Base-by-base conservation (phyloP, 2,329 filamentous ascomycete species). In the Paraphoma sp. region DNA sequence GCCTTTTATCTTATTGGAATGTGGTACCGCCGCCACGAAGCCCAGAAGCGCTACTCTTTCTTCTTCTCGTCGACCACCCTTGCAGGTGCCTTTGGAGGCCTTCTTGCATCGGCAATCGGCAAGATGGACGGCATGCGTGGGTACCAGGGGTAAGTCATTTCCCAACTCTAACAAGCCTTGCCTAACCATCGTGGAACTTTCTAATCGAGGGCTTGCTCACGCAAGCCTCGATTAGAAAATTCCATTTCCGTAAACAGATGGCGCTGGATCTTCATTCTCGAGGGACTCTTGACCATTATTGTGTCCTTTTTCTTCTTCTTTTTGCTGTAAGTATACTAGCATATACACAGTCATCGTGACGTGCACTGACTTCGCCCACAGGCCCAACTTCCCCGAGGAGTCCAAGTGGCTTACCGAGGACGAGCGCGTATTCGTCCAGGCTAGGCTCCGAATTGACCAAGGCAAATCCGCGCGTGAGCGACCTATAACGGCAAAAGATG, bases 1-100 rank as follows among this genome's bases (percentile, higher is more conserved):
- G 64, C 72, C 5, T 84, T 90, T 71, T 90, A 93, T 70, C 79
- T 93, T 7, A 87, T 93, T 59, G 87, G 91, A 55, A 94, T 94
- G 88, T 96, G 91, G 93, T 99, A 98, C 69, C 88, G 89, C 57
- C 87, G 94, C 57, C 82, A 83, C 44, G 95, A 98, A 78, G 92
- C 93, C 2, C 94, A 98, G 78, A 92, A 92, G 70, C 88, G 95
- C 30, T 97, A 93, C 79, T 91, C 89, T 14, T 93, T 98, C 81
- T 98, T 98, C 83, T 98, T 98, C 82, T 88, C 86, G 69, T 91
- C 85, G 29, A 93, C 91, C 0, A 90, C 89, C 0, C 80, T 94
- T 3, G 91, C 91, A 1, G 91, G 91, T 31, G 91, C 92, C 0
- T 97, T 97, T 68, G 93, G 92, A 43, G 93, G 93, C 2, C 83